Base-by-base conservation (phyloP, 164 flowering plant species). In the Liriodendron chinense region DNA sequence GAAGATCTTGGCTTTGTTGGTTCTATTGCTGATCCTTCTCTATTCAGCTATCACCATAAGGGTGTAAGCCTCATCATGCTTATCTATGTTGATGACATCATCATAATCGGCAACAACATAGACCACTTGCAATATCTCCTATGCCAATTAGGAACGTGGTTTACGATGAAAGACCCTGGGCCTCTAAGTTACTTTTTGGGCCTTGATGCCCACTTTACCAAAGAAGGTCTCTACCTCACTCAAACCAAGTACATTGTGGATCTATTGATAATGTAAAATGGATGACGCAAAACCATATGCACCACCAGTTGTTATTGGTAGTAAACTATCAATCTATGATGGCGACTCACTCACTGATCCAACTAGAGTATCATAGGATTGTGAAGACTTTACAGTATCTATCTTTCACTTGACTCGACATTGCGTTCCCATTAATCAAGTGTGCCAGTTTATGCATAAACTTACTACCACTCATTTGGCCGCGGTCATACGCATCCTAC, bases 1-100 rank as follows among this genome's bases (percentile, higher is more conserved):
- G n/a, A n/a, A n/a, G n/a, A n/a, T n/a, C n/a, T n/a, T n/a, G n/a
- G n/a, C n/a, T n/a, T n/a, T n/a, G n/a, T n/a, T n/a, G n/a, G n/a
- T n/a, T n/a, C n/a, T n/a, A n/a, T n/a, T n/a, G n/a, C n/a, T 0
- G 65, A 74, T 62, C 14, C 12, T 13, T 69, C 81, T n/a, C 9
- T 70, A 10, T 75, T 78, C 24, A 26, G 9, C 9, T 73, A 1
- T 24, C 8, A 10, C 21, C 59, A 1, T 10, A 1, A 5, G 18
- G 13, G 1, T 0, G 21, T 53, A 3, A 3, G 48, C 28, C 73
- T 71, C 4, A 7, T 71, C 5, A 71, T 59, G n/a, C n/a, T n/a
- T n/a, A n/a, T n/a, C n/a, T n/a, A n/a, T n/a, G n/a, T n/a, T n/a
- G n/a, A n/a, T n/a, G 65, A 71, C 21, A 56, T 71, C 8, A 2